A percentile compares a stretch with the other conserved stretches of the same genome.
These are phyloP conservation scores for Orbilia quercus DNA, from an alignment of 2,329 filamentous ascomycete genomes.

Conservation along the genomic window DNA sequence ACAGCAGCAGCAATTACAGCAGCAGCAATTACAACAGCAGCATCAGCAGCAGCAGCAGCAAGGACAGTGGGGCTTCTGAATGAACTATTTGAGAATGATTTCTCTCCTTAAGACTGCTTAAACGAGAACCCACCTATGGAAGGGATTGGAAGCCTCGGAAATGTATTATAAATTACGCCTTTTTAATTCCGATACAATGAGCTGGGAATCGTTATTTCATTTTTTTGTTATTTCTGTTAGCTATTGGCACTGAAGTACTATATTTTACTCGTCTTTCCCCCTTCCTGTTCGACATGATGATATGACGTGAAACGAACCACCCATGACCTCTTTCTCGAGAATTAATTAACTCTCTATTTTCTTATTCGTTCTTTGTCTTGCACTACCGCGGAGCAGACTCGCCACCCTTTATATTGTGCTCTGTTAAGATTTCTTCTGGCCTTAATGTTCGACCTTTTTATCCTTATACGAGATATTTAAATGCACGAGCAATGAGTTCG, in stretches of 20 bases:
- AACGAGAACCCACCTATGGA: neutral
- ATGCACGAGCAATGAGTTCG: too few relatives aligned
- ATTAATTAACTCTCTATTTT: constrained; percentile 1
- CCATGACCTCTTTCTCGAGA: constrained; percentile 10
- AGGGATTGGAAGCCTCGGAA: neutral
- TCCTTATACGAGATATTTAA: too few relatives aligned
- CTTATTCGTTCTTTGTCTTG: neutral
- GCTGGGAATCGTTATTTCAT: constrained; percentile 18
- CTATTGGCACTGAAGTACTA: constrained; percentile 4
- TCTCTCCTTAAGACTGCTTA: constrained; percentile 4
- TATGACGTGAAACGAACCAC: constrained; percentile 21
- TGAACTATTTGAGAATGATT: neutral
- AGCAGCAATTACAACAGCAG: constrained; percentile 65
- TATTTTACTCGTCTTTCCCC: constrained; percentile 2
- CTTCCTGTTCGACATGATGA: constrained; percentile 27
- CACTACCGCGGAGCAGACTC: neutral
- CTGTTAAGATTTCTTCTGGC: neutral
- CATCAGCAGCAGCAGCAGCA: constrained; percentile 66
- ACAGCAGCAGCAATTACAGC: constrained; percentile 67
- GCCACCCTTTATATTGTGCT: too few relatives aligned
- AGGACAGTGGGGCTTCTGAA: constrained; percentile 41
- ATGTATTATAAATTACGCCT: constrained; percentile 46
- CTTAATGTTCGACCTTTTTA: too few relatives aligned
- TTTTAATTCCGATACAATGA: constrained; percentile 31
- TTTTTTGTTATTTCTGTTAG: constrained; percentile 8